Base-by-base conservation (phyloP, 1,139 yeast species). In the Martiniozyma asiatica region DNA sequence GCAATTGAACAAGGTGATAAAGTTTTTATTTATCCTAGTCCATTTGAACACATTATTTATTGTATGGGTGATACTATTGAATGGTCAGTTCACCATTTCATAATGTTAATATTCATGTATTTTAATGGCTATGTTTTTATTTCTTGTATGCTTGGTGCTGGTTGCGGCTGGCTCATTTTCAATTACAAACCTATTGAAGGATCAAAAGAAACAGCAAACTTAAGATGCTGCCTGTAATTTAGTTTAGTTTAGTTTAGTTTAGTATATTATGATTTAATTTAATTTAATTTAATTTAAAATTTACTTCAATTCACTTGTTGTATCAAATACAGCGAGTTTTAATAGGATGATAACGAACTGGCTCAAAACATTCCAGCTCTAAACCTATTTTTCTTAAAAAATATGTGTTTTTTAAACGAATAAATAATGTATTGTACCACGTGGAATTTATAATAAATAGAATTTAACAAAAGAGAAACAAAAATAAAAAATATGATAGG, bases 61-160 rank as follows among this genome's bases (percentile, higher is more conserved):
- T 53, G 67, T 1, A 27, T 56, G 2, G 49, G 73, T 27, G 74
- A 65, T 50, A 65, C 73, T 1, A 43, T 72, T 14, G 74, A 73
- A 47, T 70, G 77, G 68, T 77, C 76, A 2, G 64, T 69, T 14
- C 68, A 74, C 10, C 75, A 75, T 47, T 54, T 74, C 32, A 65
- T 75, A 42, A 76, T 75, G 80, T 60, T 76, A 53, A 53, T 75
- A 38, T 74, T 73, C 54, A 76, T 75, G 84, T 73, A 73, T 58
- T 75, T 70, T 56, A 75, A 75, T 43, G 82, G 84, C 12, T 75
- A 73, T 48, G 63, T 75, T 23, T 68, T 73, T 35, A 68, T 75
- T 35, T 65, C 73, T 20, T 71, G 78, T 49, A 59, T 73, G 36
- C 51, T 74, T 29, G 82, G 82, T n/a, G 79, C 78, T 1, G 51